phyloP scores from a whole-genome alignment of 495 filamentous ascomycete genomes.

The Aspergillus taichungensis region DNA sequence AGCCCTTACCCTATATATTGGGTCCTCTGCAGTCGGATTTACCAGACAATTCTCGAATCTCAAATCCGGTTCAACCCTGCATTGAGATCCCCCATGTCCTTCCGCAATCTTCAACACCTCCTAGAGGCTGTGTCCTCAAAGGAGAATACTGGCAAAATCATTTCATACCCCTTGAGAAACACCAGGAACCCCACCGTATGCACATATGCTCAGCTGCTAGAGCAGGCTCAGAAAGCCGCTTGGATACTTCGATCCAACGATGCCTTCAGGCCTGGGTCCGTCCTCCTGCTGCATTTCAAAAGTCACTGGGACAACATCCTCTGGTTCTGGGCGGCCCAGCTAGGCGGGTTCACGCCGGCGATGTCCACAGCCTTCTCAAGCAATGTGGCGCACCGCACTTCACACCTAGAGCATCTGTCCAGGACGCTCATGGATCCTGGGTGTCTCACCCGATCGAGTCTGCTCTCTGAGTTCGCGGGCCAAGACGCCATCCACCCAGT shows the following conservation, averaged over 20 bases:
- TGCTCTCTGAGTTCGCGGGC: neutral
- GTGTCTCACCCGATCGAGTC: slow-evolving; percentile 5
- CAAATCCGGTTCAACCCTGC: neutral
- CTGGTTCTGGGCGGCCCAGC: slow-evolving; percentile 34
- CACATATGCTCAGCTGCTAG: slow-evolving; percentile 2
- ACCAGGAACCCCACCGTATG: neutral
- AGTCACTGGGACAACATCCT: slow-evolving; percentile 5
- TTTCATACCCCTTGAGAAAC: slow-evolving; percentile 2
- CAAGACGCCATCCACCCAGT: neutral
- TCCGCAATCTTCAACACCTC: slow-evolving; percentile 5
- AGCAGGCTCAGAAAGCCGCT: slow-evolving; percentile 3
- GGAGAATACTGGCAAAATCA: slow-evolving; percentile 2
- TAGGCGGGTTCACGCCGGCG: slow-evolving; percentile 26
- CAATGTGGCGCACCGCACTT: slow-evolving; percentile 15
- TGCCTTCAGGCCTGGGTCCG: neutral
- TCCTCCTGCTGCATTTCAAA: slow-evolving; percentile 1
- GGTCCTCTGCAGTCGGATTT: neutral
- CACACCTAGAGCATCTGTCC: slow-evolving; percentile 22
- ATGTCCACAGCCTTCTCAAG: slow-evolving; percentile 28
- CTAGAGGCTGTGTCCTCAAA: slow-evolving; percentile 2
- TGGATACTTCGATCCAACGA: neutral
- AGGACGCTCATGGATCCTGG: slow-evolving; percentile 6
- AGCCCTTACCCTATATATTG: too few relatives aligned
- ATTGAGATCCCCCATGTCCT: neutral
- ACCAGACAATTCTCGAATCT: neutral